These are phyloP conservation scores for Alternaria sp. DNA, from an alignment of 2,329 filamentous ascomycete species.

Conservation along the genomic window DNA sequence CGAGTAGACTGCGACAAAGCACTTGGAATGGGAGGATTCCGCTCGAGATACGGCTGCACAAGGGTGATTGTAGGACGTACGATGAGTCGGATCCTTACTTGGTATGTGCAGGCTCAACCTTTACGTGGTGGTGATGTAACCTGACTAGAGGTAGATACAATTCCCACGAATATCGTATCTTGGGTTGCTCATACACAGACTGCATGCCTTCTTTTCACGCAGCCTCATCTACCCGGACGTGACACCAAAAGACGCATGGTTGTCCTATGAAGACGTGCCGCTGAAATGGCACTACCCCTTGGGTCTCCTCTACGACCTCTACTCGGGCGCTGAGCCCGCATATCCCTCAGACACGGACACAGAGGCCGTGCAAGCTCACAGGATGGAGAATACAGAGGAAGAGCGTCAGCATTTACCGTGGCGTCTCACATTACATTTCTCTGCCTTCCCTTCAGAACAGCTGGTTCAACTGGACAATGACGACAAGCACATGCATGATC, in stretches of 20 bases:
- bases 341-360: constrained; percentile 28
- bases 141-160: constrained; percentile 58
- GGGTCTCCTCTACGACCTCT: constrained; percentile 74
- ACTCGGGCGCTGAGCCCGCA: constrained; percentile 65
- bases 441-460: constrained; percentile 65
- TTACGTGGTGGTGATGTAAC: background rate
- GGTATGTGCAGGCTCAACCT: constrained; percentile 50
- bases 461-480: constrained; percentile 65
- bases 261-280: constrained; percentile 72
- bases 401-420: constrained; percentile 61
- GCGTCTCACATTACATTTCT: constrained; percentile 69
- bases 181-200: constrained; percentile 68
- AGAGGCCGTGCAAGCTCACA: constrained; percentile 21
- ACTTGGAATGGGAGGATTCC: constrained; percentile 69
- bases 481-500: constrained; percentile 67
- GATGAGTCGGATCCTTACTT: constrained; percentile 68
- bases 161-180: constrained; percentile 73
- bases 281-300: constrained; percentile 77
- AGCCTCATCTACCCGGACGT: constrained; percentile 66
- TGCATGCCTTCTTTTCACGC: constrained; percentile 69
- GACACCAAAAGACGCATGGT: constrained; percentile 64
- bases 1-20: constrained; percentile 55
- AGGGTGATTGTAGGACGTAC: constrained; percentile 67
- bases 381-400: constrained; percentile 30
- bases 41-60: constrained; percentile 66